These are phyloP conservation scores for Hypomontagnella monticulosa DNA, from an alignment of 495 filamentous ascomycete genomes.

Conservation along the genomic window DNA sequence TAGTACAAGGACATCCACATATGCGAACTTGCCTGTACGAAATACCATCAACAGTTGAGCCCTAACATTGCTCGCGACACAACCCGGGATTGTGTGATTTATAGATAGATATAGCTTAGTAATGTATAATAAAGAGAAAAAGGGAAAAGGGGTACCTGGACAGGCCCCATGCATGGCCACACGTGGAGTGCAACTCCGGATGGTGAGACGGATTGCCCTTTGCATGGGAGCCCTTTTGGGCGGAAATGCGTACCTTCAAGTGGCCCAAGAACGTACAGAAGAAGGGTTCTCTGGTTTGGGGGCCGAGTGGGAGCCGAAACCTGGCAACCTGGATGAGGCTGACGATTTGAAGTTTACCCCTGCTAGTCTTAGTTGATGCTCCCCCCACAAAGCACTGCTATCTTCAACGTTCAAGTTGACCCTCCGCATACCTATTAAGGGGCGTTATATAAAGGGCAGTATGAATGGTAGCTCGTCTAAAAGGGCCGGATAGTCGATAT, in stretches of 20 bases:
- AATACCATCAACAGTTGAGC: too few relatives aligned
- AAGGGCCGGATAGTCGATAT: too few relatives aligned
- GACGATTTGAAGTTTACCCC: slow-evolving; percentile 29
- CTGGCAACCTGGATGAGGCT: slow-evolving; percentile 37
- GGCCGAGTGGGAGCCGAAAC: slow-evolving; percentile 28
- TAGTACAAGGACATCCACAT: too few relatives aligned
- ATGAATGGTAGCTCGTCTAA: too few relatives aligned
- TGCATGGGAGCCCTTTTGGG: slow-evolving; percentile 18
- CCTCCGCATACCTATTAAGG: too few relatives aligned
- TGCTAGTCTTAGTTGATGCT: neutral
- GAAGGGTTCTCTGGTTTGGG: slow-evolving; percentile 24
- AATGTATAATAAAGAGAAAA: neutral
- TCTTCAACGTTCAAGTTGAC: too few relatives aligned
- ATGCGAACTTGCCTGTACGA: too few relatives aligned
- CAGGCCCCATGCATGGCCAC: slow-evolving; percentile 4
- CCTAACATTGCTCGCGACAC: too few relatives aligned
- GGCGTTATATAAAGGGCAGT: too few relatives aligned
- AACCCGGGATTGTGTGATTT: too few relatives aligned
- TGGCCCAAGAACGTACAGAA: slow-evolving; percentile 1
- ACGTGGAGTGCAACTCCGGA: slow-evolving; percentile 14
- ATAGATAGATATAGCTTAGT: neutral
- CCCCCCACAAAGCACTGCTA: neutral
- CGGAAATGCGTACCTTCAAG: neutral
- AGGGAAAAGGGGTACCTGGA: slow-evolving; percentile 5
- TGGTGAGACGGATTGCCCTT: slow-evolving; percentile 7